Base-by-base conservation (phyloP, 1,284 basidiomycete species). In the Lignosus rhinocerotis region DNA sequence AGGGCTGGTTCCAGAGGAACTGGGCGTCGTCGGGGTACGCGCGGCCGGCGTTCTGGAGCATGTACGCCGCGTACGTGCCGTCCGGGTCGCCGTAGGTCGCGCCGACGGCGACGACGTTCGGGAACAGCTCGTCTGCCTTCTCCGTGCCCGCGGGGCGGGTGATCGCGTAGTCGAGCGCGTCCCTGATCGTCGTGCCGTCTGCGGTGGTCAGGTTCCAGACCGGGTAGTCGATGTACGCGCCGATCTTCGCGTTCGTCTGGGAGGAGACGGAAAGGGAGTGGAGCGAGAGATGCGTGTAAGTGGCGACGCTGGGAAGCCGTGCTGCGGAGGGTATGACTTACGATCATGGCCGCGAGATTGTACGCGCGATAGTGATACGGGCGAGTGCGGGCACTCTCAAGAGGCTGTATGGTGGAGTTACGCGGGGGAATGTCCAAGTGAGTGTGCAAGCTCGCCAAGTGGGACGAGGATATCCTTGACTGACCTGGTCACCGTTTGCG, bases 301-400 rank as follows among this genome's bases (percentile, higher is more conserved):
- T 50, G 53, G 30, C 38, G 12, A 8, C 32, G 19, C 43, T 3
- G 47, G 6, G 33, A 1, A 6, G 0, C 10, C 16, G 6, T 7
- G 10, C 19, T n/a, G 10, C 16, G 10, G 25, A 38, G 9, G 12
- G 33, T 3, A 33, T 25, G 45, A 71, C 83, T 70, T 63, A 86
- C 85, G 53, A 87, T 84, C 81, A 87, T 84, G 19, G 81, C 86
- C 3, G 83, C 83, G 17, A 88, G 73, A 65, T 88, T 88, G 71
- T 85, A 87, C 6, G 79, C 77, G n/a, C 81, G 78, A 68, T 88
- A 87, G 68, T 87, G 86, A 67, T 82, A 87, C 3, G 85, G 83
- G 14, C 82, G 74, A 1, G 85, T 85, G 30, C 85, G 79, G 6
- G 70, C 75, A 6, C 82, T 80, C 71, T 88, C 85, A 42, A 82